phyloP scores from a whole-genome alignment of 768 basidiomycete genomes.

The Lactifluus volemus region DNA sequence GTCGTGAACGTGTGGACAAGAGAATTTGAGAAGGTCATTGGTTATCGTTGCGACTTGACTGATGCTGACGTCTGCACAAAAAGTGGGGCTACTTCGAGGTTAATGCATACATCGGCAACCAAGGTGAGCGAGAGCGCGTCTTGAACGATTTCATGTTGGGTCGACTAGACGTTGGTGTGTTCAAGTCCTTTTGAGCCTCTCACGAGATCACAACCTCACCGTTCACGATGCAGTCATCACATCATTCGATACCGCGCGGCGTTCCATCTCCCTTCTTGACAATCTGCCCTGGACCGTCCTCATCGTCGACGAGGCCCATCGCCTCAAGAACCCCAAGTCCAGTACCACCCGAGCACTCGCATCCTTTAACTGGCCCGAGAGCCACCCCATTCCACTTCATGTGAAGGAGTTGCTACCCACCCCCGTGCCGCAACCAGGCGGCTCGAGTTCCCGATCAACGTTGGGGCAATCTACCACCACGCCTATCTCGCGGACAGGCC shows the following conservation, averaged over 20 bases:
- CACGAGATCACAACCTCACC: not conserved
- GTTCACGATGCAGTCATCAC: slow-evolving; percentile 52
- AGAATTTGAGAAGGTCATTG: slow-evolving; percentile 72
- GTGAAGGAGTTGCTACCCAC: slow-evolving; percentile 18
- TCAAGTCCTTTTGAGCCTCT: not conserved
- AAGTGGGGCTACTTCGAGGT: slow-evolving; percentile 96
- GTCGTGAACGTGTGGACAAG: slow-evolving; percentile 86
- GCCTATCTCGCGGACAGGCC: slow-evolving; percentile 7
- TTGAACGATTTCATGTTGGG: slow-evolving; percentile 72
- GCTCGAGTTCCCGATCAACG: not conserved
- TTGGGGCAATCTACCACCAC: not conserved
- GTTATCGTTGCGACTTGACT: slow-evolving; percentile 15
- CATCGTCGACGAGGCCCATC: slow-evolving; percentile 86
- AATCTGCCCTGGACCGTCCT: slow-evolving; percentile 63
- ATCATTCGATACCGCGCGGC: slow-evolving; percentile 66
- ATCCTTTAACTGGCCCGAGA: slow-evolving; percentile 46
- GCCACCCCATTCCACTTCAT: slow-evolving; percentile 9
- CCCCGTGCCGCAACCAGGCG: not conserved
- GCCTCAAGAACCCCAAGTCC: slow-evolving; percentile 70
- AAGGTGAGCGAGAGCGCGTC: slow-evolving; percentile 44
- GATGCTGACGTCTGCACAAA: not conserved
- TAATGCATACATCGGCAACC: slow-evolving; percentile 53
- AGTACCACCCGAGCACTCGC: slow-evolving; percentile 62
- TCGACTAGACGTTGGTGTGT: slow-evolving; percentile 73
- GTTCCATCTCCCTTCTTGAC: slow-evolving; percentile 60